Base-by-base conservation (phyloP, 1,139 yeast species). In the Hemisphaericaspora lyxosophila region DNA sequence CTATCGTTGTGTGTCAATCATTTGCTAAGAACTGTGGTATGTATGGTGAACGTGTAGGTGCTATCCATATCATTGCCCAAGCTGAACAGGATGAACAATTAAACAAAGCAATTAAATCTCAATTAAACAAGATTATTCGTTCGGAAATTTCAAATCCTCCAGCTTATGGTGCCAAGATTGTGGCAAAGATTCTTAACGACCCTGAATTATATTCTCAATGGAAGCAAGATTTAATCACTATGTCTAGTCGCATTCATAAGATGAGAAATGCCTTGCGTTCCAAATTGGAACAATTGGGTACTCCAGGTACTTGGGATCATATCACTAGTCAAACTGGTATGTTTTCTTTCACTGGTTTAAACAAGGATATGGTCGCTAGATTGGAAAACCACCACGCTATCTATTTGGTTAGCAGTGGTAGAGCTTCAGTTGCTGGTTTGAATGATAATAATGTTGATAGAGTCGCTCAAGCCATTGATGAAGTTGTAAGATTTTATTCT, bases 41-140 rank as follows among this genome's bases (percentile, higher is more conserved):
- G 81, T 92, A 92, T 60, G 98, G 98, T 60, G 97, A 92, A 70
- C 85, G 98, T 70, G 90, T 84, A 33, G 98, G 98, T 47, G 95
- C 95, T 14, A 78, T 92, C 60, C 96, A 88, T 59, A 59, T 87
- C 23, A 73, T 87, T 42, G 59, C 81, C 19, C 75, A 78, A 36
- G 67, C 68, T 38, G 56, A 57, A 14, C 70, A 64, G 47, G 60
- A 59, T 11, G 36, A 39, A 15, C 8, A 26, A 4, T 60, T 73
- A 34, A 70, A 69, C 43, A 60, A 57, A 23, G 86, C 89, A 13
- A 66, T 83, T 36, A 56, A 71, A 45, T 83, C 96, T 11, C 97
- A 92, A 64, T 70, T 92, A 57, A 79, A 84, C 60, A 80, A 78
- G 53, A 69, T 87, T 50, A 81, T 84, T 41, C 78, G 97, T 59